These are phyloP conservation scores for Elsinoe perseae DNA, from an alignment of 2,329 filamentous ascomycete species.

Conservation along the genomic window DNA sequence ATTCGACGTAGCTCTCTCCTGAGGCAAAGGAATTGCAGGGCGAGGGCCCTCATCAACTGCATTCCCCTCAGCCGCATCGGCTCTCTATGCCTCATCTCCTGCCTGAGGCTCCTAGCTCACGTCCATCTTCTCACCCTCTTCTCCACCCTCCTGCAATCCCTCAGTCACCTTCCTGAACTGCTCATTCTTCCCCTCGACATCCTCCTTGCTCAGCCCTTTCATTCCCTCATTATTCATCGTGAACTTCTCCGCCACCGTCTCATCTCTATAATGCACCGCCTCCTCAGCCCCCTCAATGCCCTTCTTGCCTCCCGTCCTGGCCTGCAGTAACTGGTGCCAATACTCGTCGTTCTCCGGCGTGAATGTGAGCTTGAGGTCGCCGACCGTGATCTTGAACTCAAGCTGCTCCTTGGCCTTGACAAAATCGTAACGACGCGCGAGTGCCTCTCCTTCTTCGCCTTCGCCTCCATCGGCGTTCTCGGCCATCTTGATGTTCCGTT, in stretches of 20 bases:
- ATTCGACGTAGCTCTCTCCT: too few relatives aligned
- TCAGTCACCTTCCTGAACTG: constrained; percentile 23
- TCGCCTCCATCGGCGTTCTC: constrained; percentile 23
- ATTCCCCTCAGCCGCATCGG: background rate
- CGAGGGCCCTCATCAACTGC: background rate
- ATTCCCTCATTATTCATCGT: constrained; percentile 40
- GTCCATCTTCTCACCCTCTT: constrained; percentile 20
- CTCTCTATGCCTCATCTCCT: background rate
- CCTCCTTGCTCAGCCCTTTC: constrained; percentile 39
- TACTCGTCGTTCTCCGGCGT: constrained; percentile 36
- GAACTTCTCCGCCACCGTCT: constrained; percentile 35
- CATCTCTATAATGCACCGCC: constrained; percentile 30
- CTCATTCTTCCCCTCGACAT: constrained; percentile 39
- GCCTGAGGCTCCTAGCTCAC: constrained; percentile 20
- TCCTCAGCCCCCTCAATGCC: constrained; percentile 29
- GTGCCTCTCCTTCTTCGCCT: constrained; percentile 16
- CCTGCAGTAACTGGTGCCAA: constrained; percentile 32
- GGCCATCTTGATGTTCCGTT: constrained; percentile 32
- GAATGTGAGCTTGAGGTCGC: constrained; percentile 38
- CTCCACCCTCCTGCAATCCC: constrained; percentile 18
- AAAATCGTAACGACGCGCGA: constrained; percentile 23
- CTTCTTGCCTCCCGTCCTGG: constrained; percentile 31
- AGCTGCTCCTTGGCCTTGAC: constrained; percentile 36
- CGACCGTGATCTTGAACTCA: constrained; percentile 38
- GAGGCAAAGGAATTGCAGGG: too few relatives aligned